phyloP scores from a whole-genome alignment of 2,329 filamentous ascomycete species.

The Pezicula radicicola region DNA sequence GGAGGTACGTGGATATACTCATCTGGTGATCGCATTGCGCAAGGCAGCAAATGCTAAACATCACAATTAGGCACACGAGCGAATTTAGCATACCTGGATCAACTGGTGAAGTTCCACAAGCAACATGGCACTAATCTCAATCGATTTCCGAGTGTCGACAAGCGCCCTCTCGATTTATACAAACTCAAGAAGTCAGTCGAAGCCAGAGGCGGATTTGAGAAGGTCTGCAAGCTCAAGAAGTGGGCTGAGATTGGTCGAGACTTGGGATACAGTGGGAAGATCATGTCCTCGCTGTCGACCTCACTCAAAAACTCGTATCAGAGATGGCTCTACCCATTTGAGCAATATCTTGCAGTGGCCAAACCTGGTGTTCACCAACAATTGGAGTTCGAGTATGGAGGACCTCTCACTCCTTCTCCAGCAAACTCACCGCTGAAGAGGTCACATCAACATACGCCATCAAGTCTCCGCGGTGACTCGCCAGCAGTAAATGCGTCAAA shows the following conservation, averaged over 20 bases:
- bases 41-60: conserved; percentile 15
- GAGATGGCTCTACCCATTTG: conserved; percentile 94
- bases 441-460: conserved; percentile 57
- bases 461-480: conserved; percentile 60
- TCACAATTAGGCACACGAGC: conserved; percentile 73
- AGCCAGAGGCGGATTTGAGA: conserved; percentile 88
- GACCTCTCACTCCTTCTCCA: conserved; percentile 79
- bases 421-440: conserved; percentile 71
- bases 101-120: conserved; percentile 93
- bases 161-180: conserved; percentile 92
- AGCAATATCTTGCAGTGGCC: conserved; percentile 85
- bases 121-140: conserved; percentile 94
- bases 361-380: conserved; percentile 98
- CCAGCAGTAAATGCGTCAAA: conserved; percentile 59
- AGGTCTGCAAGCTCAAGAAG: conserved; percentile 96
- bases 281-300: conserved; percentile 97
- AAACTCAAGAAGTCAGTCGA: conserved; percentile 97
- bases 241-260: conserved; percentile 98
- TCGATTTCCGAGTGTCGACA: conserved; percentile 93
- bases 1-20: conserved; percentile 66
- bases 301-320: conserved; percentile 98
- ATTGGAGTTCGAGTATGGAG: conserved; percentile 88
- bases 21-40: conserved; percentile 7
- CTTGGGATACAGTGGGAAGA: conserved; percentile 96
- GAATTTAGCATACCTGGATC: conserved; percentile 94